phyloP scores from a whole-genome alignment of 345 rosid species.

The Citrus trifoliata region DNA sequence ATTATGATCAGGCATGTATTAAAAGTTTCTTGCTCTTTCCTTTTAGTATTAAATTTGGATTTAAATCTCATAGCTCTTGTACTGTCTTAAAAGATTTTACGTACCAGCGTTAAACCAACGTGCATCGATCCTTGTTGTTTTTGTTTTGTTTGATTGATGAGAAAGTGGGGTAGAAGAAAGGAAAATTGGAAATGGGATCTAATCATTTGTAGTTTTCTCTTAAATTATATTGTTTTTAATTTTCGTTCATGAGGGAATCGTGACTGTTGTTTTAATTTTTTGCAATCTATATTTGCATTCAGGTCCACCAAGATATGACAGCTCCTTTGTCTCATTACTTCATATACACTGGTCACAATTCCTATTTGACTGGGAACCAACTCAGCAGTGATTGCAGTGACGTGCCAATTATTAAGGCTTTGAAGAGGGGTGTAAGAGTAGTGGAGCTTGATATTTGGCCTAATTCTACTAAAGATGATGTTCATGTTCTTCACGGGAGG shows the following conservation, averaged over 20 bases:
- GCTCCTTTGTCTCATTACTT: constrained; percentile 89
- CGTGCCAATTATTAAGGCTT: constrained; percentile 74
- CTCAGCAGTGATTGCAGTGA: constrained; percentile 95
- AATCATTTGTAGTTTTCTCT: neutral
- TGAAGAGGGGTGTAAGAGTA: constrained; percentile 77
- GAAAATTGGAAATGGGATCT: neutral
- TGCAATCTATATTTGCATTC: constrained; percentile 12
- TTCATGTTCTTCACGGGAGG: constrained; percentile 94
- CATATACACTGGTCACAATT: constrained; percentile 90
- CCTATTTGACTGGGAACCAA: constrained; percentile 91
- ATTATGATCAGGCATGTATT: constrained; percentile 30
- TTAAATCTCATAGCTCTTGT: neutral
- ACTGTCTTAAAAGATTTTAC: neutral
- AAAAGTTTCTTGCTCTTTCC: neutral
- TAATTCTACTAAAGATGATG: constrained; percentile 57
- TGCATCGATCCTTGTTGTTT: too few species aligned
- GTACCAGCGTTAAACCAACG: neutral
- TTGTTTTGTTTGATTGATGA: constrained; percentile 9
- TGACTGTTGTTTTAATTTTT: neutral
- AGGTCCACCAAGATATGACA: constrained; percentile 87
- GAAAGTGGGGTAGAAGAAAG: neutral
- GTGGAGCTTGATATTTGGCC: constrained; percentile 98
- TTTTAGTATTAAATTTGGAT: neutral
- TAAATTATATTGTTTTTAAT: too few species aligned
- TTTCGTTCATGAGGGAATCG: neutral